Evolutionary conservation across 352 stramenopile species (phyloP).

Genomic region (Poterioochromonas sp.): DNA sequence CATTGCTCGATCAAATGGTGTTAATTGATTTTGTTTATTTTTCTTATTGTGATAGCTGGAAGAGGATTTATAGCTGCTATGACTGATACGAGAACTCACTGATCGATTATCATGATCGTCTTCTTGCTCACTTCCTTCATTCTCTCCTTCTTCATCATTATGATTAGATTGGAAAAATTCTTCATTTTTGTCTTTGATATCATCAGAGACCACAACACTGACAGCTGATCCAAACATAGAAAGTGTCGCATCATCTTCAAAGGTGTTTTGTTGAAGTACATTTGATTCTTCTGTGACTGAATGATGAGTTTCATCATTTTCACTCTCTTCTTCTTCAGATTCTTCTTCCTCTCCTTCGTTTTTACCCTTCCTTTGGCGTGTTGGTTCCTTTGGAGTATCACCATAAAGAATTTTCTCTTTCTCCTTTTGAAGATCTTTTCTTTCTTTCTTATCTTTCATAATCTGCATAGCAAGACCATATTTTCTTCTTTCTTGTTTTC

Average conservation of each 20-base stretch:
- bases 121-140: not conserved
- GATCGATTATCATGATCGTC: no score
- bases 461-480: conserved; percentile 30
- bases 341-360: not conserved
- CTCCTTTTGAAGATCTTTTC: not conserved
- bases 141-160: not conserved
- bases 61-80: not conserved
- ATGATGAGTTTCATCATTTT: not conserved
- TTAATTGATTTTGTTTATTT: not conserved
- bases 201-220: not conserved
- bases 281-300: no score
- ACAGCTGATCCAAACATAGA: not conserved
- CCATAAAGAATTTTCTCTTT: not conserved
- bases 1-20: not conserved
- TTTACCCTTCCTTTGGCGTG: not conserved
- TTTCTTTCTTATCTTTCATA: not conserved
- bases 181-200: not conserved
- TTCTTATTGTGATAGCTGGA: not conserved
- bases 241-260: not conserved
- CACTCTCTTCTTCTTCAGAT: not conserved
- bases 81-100: no score
- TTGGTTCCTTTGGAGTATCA: not conserved
- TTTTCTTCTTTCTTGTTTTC: conserved; percentile 31
- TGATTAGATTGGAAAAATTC: not conserved
- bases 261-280: not conserved